Conservation (phyloP, 768 basidiomycete species). For the Rhizopogon salebrosus region DNA sequence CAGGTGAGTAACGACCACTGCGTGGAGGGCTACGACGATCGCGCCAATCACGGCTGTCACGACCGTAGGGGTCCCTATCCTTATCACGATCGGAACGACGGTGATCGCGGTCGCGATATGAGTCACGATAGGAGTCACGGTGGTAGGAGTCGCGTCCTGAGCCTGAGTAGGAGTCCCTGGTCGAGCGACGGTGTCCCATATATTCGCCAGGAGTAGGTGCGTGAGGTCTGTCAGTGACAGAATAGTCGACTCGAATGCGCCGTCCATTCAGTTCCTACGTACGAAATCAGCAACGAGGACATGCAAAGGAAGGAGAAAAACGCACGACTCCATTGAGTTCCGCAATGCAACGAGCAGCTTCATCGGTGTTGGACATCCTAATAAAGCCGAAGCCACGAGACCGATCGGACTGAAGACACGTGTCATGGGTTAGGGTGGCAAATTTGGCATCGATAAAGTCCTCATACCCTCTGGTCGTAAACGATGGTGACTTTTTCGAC, state of each 20-base stretch:
- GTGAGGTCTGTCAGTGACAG: constrained; percentile 90
- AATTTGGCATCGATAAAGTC: background rate
- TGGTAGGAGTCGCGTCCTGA: constrained; percentile 40
- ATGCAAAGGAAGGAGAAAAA: constrained; percentile 16
- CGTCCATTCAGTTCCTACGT: constrained; percentile 88
- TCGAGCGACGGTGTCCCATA: constrained; percentile 80
- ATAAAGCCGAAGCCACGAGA: constrained; percentile 99
- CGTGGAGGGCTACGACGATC: constrained; percentile 73
- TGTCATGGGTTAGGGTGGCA: constrained; percentile 16
- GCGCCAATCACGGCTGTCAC: constrained; percentile 72
- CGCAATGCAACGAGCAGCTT: constrained; percentile 81
- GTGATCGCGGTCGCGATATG: constrained; percentile 39
- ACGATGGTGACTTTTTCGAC: constrained; percentile 97
- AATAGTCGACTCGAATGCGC: constrained; percentile 94
- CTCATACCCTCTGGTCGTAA: constrained; percentile 87
- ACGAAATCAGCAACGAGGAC: constrained; percentile 3
- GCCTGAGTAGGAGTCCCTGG: constrained; percentile 40
- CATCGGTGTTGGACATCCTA: constrained; percentile 85
- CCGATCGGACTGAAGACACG: constrained; percentile 67
- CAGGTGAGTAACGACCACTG: constrained; percentile 69
- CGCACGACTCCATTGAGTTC: constrained; percentile 89
- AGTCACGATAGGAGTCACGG: constrained; percentile 41
- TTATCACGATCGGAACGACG: constrained; percentile 38
- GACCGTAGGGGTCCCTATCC: constrained; percentile 61
- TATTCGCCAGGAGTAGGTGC: constrained; percentile 97